A percentile compares a stretch with the other conserved stretches of the same genome.
Conservation (phyloP, 495 filamentous ascomycete species). For the Trichoderma gamsii region DNA sequence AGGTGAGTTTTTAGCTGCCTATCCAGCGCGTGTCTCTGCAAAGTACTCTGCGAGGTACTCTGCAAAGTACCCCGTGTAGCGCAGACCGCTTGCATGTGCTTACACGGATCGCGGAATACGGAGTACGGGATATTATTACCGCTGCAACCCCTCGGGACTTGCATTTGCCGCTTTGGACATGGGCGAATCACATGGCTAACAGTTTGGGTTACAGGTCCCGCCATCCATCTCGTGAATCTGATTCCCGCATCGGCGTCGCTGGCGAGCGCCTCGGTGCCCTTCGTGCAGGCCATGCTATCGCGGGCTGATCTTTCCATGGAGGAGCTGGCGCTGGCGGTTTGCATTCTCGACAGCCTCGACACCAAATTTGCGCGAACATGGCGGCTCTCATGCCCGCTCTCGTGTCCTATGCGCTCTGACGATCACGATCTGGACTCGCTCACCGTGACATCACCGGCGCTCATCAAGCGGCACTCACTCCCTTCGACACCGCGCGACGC, state of each 20-base stretch:
- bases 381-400: constrained; percentile 44
- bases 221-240: constrained; percentile 50
- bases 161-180: neutral
- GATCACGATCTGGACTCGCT: neutral
- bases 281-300: constrained; percentile 47
- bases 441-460: constrained; percentile 1
- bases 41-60: neutral
- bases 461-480: constrained; percentile 41
- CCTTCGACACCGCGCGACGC: constrained; percentile 27
- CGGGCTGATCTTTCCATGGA: constrained; percentile 45
- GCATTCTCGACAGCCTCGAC: constrained; percentile 50
- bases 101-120: neutral
- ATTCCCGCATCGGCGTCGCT: constrained; percentile 48
- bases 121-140: neutral
- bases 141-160: neutral
- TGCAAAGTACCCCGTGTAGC: neutral
- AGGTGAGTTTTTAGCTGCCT: constrained; percentile 32
- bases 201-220: constrained; percentile 36
- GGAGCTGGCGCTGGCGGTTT: constrained; percentile 47
- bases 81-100: neutral
- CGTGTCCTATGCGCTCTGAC: constrained; percentile 18
- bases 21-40: neutral
- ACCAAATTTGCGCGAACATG: constrained; percentile 49
- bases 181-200: neutral
- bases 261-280: constrained; percentile 40